Evolutionary conservation across 805 yeast genomes (phyloP).

Genomic region (Metschnikowia anglica): DNA sequence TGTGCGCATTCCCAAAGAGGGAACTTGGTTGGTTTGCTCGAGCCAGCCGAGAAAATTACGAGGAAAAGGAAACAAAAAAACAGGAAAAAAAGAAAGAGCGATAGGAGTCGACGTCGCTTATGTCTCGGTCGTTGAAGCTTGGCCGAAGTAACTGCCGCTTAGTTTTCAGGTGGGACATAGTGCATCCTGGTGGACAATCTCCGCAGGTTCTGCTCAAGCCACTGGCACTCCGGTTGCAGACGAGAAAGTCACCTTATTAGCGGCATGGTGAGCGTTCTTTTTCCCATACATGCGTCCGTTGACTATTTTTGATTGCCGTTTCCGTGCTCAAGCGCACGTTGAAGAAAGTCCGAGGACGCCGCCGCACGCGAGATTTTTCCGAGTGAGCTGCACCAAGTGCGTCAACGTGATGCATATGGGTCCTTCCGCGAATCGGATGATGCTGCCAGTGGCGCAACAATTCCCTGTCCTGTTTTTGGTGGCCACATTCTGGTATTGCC

Average conservation of each 20-base stretch:
- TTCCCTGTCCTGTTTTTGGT: not conserved
- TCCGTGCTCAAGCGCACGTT: too few species aligned
- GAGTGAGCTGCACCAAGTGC: constrained; percentile 4
- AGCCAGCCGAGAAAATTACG: not conserved
- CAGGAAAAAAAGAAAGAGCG: too few species aligned
- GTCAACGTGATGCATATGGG: constrained; percentile 6
- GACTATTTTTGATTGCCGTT: too few species aligned
- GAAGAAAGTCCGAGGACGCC: too few species aligned
- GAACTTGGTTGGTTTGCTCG: not conserved
- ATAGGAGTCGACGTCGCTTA: too few species aligned
- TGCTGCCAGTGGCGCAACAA: constrained; percentile 9
- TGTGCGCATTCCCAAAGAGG: too few species aligned
- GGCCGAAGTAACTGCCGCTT: too few species aligned
- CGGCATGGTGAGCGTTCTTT: not conserved
- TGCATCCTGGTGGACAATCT: too few species aligned
- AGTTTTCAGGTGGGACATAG: too few species aligned
- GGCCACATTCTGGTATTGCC: constrained; percentile 1
- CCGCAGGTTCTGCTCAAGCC: too few species aligned
- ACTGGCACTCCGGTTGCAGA: too few species aligned
- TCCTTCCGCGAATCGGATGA: constrained; percentile 11
- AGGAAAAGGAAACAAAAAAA: not conserved
- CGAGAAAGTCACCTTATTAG: not conserved
- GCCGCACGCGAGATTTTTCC: not conserved
- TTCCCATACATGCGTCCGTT: not conserved
- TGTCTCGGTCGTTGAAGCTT: too few species aligned